A percentile compares a stretch with the other conserved stretches of the same genome.
Conservation (phyloP, 441 rosid genomes). For the Adansonia madagascariensis region DNA sequence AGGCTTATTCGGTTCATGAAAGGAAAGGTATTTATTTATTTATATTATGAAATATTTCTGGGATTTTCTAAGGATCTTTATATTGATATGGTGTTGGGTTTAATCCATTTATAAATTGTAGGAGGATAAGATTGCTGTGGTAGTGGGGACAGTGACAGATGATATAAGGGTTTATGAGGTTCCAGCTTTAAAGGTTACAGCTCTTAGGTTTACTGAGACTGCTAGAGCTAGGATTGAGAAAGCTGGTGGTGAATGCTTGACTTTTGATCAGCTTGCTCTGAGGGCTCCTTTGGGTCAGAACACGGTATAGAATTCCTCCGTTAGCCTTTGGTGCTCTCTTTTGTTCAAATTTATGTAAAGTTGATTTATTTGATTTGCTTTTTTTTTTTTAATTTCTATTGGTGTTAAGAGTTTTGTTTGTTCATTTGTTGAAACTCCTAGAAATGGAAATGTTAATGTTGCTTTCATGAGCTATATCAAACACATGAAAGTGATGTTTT, state of each 20-base stretch:
- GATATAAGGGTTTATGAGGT: too few relatives aligned
- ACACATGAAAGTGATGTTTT: neutral
- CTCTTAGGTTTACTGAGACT: too few relatives aligned
- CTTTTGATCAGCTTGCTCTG: too few relatives aligned
- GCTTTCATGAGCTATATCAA: neutral
- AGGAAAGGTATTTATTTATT: constrained; percentile 55
- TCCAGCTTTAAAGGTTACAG: too few relatives aligned
- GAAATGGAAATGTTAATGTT: neutral
- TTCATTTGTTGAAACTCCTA: neutral
- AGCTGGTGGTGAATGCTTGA: too few relatives aligned
- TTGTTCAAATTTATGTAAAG: neutral
- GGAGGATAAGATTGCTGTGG: constrained; percentile 82
- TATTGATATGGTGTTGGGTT: neutral
- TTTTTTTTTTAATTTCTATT: too few relatives aligned
- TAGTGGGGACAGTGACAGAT: constrained; percentile 17
- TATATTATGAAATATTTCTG: neutral
- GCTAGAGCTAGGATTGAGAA: too few relatives aligned
- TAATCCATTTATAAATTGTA: constrained; percentile 16
- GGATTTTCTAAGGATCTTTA: neutral
- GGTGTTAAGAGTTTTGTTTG: neutral
- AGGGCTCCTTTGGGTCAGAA: too few relatives aligned
- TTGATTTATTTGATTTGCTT: neutral
- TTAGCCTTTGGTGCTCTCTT: neutral
- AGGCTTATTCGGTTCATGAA: constrained; percentile 57
- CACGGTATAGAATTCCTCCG: too few relatives aligned